Base-by-base conservation (phyloP, 345 rosid genomes). In the Aquilaria sinensis region DNA sequence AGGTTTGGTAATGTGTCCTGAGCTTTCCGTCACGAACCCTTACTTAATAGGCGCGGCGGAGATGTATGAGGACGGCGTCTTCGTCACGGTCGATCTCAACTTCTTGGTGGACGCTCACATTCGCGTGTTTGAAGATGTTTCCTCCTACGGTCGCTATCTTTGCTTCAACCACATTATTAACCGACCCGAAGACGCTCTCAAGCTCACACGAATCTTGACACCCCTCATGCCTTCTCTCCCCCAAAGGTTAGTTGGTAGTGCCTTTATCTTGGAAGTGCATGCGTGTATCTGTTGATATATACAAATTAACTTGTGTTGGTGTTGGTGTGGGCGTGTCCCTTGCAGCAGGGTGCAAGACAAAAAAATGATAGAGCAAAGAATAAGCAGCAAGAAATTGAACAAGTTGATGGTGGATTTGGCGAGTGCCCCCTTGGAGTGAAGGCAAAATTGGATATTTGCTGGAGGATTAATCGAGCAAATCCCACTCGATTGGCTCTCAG, bases 1-100 rank as follows among this genome's bases (percentile, higher is more conserved):
- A 16, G 93, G 93, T 12, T 65, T 84, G 63, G 15, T 82, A 57
- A 73, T 78, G 83, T 60, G 72, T 10, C 76, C 78, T 0, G 83
- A 72, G 54, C 71, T 80, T 37, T 53, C 78, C 61, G 71, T 87
- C 58, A 47, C 63, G 12, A 64, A 80, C 62, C 84, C 93, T 7
- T 87, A 75, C 60, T 56, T 82, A 52, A 84, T 78, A 77, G 93
- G 93, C 52, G 87, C 89, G 54, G 89, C 89, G 0, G 93, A 87
- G 78, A 82, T 87, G 89, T 84, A 87, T 48, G 89, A 82, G 48
- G 75, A 76, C n/a, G 93, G 93, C 10, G 71, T 78, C 10, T 57
- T 87, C 5, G 93, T 77, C 43, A 80, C 89, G 0, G 87, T 78
- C 10, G 86, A 84, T 45, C 63, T 74, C 4, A 43, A 67, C 5